Evolutionary conservation across 2,329 filamentous ascomycete genomes (phyloP), one percentile per base, ranked within the genome.

Genomic region (Blumeria graminis): DNA sequence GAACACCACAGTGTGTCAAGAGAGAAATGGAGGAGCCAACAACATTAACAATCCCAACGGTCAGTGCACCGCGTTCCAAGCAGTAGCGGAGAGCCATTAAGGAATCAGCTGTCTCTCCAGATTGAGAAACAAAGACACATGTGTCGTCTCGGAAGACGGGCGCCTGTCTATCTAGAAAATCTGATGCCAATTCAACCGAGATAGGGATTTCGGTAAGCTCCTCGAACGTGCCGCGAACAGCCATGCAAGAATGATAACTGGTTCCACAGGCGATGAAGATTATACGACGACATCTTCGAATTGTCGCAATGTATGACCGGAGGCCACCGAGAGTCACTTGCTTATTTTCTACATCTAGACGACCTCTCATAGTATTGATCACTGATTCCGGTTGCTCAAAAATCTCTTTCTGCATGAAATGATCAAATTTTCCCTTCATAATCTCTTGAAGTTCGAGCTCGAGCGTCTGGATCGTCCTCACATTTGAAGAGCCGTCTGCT

Each of bases 361-460:
- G 92, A 72, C 92, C 92, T 81, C 92, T 87, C 92, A 98, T 98
- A 63, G 92, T 95, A 79, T 98, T 98, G 75, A 98, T 82, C 60
- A 98, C 87, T 13, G 92, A 98, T 74, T 98, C 92, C 67, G 92
- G 92, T 76, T 98, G 92, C 77, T 98, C 92, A 71, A 98, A 98
- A 67, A 98, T 98, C 71, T 98, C 92, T 81, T 98, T 98, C 71
- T 98, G 92, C 92, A 98, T 98, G 77, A 95, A 98, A 75, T 98
- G 92, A 71, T 98, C 92, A 72, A 96, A 98, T 70, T 92, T 93
- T 71, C 92, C 92, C 83, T 98, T 98, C 92, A 98, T 98, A 72
- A 98, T 98, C 76, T 98, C 89, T 76, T 98, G 92, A 62, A 98
- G 83, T 76, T 98, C 88, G 55, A 98, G 85, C 76, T 98, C 92